phyloP scores from a whole-genome alignment of 805 yeast species.

The Jamesozyma spencerorum region DNA sequence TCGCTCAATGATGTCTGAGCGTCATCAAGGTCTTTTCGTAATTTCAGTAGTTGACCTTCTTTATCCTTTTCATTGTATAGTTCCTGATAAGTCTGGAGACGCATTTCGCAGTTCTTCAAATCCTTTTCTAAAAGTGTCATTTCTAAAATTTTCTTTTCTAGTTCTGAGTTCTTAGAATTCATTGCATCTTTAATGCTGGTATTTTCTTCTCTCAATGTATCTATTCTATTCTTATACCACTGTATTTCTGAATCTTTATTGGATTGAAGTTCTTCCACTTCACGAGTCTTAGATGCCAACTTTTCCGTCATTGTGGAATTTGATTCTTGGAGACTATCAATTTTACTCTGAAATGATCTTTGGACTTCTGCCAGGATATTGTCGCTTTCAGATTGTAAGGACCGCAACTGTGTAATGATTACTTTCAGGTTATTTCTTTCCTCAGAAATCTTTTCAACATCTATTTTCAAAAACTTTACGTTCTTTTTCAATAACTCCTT shows the following conservation, averaged over 20 bases:
- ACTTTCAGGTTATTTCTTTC: conserved; percentile 54
- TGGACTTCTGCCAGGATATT: conserved; percentile 40
- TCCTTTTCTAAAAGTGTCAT: conserved; percentile 16
- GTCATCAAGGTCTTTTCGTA: conserved; percentile 36
- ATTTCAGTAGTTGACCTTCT: conserved; percentile 19
- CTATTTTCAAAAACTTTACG: conserved; percentile 43
- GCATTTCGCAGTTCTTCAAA: conserved; percentile 20
- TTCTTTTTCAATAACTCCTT: conserved; percentile 40
- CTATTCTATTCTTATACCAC: conserved; percentile 49
- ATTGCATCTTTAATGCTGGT: not conserved
- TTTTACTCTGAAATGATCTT: conserved; percentile 39
- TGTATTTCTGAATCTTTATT: conserved; percentile 41
- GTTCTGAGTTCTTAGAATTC: conserved; percentile 3
- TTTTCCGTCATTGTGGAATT: conserved; percentile 25
- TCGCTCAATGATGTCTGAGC: conserved; percentile 46
- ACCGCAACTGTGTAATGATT: conserved; percentile 50
- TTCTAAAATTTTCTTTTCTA: conserved; percentile 8
- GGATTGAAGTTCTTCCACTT: conserved; percentile 35
- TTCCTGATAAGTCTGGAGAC: conserved; percentile 26
- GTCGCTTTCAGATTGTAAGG: conserved; percentile 54
- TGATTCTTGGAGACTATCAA: conserved; percentile 37
- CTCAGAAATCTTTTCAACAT: conserved; percentile 41
- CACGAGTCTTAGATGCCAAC: conserved; percentile 1
- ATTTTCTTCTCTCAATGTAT: not conserved
- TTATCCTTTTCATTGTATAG: conserved; percentile 10